A percentile compares a stretch with the other conserved stretches of the same genome.
These are phyloP conservation scores for Colletotrichum orchidophilum DNA, from an alignment of 2,329 filamentous ascomycete genomes.

Conservation along the genomic window DNA sequence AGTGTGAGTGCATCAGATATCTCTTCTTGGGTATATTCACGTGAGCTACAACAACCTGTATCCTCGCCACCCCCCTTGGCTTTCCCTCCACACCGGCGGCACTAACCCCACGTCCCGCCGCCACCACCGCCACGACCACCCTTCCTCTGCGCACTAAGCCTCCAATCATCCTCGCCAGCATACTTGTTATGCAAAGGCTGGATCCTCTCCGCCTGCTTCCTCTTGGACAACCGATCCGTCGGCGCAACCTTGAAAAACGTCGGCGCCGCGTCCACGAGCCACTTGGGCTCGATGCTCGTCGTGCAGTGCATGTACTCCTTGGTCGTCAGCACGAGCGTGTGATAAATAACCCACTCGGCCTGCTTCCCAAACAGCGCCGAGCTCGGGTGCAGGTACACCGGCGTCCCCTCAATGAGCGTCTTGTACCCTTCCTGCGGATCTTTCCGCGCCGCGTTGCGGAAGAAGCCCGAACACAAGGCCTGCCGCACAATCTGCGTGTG, in stretches of 20 bases:
- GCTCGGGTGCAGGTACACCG: conserved; percentile 92
- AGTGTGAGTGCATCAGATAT: background rate
- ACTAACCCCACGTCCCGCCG: conserved; percentile 91
- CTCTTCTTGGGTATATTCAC: conserved; percentile 11
- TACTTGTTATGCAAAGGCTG: conserved; percentile 95
- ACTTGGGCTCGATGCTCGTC: conserved; percentile 92
- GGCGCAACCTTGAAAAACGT: conserved; percentile 98
- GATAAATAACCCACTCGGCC: conserved; percentile 95
- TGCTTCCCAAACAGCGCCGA: conserved; percentile 95
- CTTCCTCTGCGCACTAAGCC: conserved; percentile 86
- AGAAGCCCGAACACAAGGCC: conserved; percentile 92
- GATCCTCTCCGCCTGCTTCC: conserved; percentile 93
- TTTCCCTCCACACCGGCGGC: background rate
- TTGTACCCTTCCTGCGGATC: conserved; percentile 98
- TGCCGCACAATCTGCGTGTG: conserved; percentile 89
- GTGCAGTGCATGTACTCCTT: conserved; percentile 99
- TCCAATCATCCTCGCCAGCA: conserved; percentile 93
- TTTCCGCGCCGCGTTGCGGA: conserved; percentile 93
- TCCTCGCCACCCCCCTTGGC: background rate
- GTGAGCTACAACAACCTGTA: background rate
- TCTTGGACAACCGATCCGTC: conserved; percentile 85
- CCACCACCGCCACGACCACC: conserved; percentile 83
- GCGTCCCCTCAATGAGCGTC: conserved; percentile 93
- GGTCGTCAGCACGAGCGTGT: conserved; percentile 88
- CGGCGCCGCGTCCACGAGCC: conserved; percentile 94